These are phyloP conservation scores for Lagenidium sp. DNA, from an alignment of 352 stramenopile species.

Conservation along the genomic window DNA sequence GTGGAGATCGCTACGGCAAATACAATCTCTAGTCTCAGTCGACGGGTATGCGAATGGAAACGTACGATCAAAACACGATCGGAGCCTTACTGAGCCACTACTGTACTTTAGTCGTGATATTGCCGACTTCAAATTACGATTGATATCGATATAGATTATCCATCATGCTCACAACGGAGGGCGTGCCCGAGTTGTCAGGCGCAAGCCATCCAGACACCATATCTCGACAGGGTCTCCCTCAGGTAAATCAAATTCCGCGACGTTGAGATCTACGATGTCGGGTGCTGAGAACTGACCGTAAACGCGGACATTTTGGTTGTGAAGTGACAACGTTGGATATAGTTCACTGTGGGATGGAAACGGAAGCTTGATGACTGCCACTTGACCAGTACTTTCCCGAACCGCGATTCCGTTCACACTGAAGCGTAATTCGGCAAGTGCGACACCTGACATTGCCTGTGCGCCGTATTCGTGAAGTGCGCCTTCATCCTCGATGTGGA, in stretches of 20 bases:
- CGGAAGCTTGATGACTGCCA: conserved; percentile 49
- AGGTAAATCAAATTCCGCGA: conserved; percentile 37
- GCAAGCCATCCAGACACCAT: conserved; percentile 67
- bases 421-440: conserved; percentile 49
- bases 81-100: no score
- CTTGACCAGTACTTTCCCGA: conserved; percentile 33
- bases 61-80: no score
- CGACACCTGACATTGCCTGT: conserved; percentile 4
- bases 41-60: no score
- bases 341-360: conserved; percentile 59
- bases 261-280: conserved; percentile 45
- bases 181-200: conserved; percentile 8
- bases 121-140: no score
- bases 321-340: conserved; percentile 77
- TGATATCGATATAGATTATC: no score
- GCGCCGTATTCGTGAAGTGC: conserved; percentile 4
- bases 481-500: conserved; percentile 38
- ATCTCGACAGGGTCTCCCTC: conserved; percentile 26
- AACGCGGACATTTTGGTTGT: conserved; percentile 73
- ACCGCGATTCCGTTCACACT: conserved; percentile 61
- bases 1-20: conserved; percentile 83
- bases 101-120: no score
- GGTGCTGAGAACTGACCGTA: conserved; percentile 71
- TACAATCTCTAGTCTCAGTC: conserved; percentile 89
- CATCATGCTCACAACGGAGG: no score